A percentile compares a stretch with the other conserved stretches of the same genome.
These are phyloP conservation scores for Clavispora carvajalis DNA, from an alignment of 805 yeast genomes.

Conservation along the genomic window DNA sequence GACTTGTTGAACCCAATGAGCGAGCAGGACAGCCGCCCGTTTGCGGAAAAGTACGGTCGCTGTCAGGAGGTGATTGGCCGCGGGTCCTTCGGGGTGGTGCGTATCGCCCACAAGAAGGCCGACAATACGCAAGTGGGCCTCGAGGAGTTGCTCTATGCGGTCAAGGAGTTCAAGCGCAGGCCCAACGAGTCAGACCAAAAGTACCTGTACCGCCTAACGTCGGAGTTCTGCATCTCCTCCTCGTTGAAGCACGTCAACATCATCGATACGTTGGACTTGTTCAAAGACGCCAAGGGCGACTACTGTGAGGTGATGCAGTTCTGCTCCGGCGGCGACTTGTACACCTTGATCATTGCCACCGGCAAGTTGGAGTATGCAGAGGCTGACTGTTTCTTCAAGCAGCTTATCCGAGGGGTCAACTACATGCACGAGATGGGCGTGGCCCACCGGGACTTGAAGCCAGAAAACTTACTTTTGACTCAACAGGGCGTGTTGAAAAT, in stretches of 20 bases:
- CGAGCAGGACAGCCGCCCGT: slow-evolving; percentile 45
- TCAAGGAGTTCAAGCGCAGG: slow-evolving; percentile 72
- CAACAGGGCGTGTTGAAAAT: slow-evolving; percentile 70
- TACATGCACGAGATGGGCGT: slow-evolving; percentile 91
- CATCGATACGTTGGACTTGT: slow-evolving; percentile 67
- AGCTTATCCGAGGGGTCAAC: slow-evolving; percentile 72
- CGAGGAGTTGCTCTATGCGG: slow-evolving; percentile 65
- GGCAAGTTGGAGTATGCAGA: slow-evolving; percentile 79
- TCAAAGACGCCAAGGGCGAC: slow-evolving; percentile 77
- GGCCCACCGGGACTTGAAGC: slow-evolving; percentile 84
- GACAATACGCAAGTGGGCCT: slow-evolving; percentile 7
- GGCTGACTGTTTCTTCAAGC: slow-evolving; percentile 89
- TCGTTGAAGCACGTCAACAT: slow-evolving; percentile 74
- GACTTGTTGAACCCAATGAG: slow-evolving; percentile 8
- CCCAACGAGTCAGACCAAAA: slow-evolving; percentile 59
- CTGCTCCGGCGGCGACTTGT: slow-evolving; percentile 78
- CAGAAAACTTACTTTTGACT: slow-evolving; percentile 76
- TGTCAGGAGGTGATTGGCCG: slow-evolving; percentile 94
- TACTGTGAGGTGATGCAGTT: slow-evolving; percentile 84
- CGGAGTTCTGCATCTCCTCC: slow-evolving; percentile 79
- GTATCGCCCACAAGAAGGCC: slow-evolving; percentile 72
- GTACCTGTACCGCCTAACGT: slow-evolving; percentile 68
- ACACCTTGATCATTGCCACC: slow-evolving; percentile 65
- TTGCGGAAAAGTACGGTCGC: slow-evolving; percentile 85
- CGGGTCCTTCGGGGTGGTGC: slow-evolving; percentile 91